Conservation (phyloP, 2,329 filamentous ascomycete genomes). For the Curvularia verruculosa region DNA sequence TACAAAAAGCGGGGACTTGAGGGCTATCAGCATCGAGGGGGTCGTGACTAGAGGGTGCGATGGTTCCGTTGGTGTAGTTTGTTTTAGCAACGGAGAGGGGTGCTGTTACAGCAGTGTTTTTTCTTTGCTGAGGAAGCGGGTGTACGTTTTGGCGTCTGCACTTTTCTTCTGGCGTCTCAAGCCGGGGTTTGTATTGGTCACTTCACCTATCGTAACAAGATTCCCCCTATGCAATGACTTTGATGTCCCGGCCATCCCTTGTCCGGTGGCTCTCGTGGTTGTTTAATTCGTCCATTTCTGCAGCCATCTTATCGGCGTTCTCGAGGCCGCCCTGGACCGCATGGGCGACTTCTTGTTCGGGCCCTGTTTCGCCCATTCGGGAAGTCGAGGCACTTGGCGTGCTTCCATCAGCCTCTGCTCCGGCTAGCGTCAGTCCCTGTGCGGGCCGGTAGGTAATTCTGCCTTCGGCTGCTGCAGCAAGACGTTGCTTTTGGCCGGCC, state of each 20-base stretch:
- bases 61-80: background rate
- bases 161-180: background rate
- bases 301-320: constrained; percentile 24
- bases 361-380: constrained; percentile 5
- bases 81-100: background rate
- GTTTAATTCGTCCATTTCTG: constrained; percentile 32
- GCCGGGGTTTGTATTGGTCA: background rate
- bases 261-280: constrained; percentile 33
- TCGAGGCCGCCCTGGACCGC: constrained; percentile 12
- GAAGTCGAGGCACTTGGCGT: background rate
- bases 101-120: background rate
- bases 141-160: background rate
- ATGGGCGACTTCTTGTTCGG: constrained; percentile 3
- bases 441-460: constrained; percentile 63
- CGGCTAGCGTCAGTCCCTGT: constrained; percentile 25
- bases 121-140: background rate
- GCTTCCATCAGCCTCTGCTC: constrained; percentile 20
- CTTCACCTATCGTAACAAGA: background rate
- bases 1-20: background rate
- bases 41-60: background rate
- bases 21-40: background rate
- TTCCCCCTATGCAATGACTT: constrained; percentile 22
- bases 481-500: constrained; percentile 71
- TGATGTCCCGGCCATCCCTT: constrained; percentile 28
- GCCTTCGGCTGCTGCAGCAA: constrained; percentile 67